Conservation (phyloP, 805 yeast species). For the Grigorovia yakushimaensis region DNA sequence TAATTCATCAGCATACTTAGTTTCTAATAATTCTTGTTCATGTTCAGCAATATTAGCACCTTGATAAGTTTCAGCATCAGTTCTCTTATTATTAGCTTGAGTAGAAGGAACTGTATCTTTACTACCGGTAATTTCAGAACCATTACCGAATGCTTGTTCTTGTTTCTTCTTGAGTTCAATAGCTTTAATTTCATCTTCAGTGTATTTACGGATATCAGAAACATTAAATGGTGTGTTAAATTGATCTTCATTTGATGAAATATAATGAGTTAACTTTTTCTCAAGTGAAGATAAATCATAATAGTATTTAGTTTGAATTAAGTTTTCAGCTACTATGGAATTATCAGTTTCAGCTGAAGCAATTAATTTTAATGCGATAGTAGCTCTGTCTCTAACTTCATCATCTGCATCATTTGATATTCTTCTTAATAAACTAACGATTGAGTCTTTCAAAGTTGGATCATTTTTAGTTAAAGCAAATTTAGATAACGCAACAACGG, state of each 20-base stretch:
- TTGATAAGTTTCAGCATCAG: conserved; percentile 15
- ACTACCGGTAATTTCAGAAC: conserved; percentile 20
- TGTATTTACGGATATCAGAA: conserved; percentile 49
- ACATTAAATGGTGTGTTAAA: conserved; percentile 59
- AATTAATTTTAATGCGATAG: conserved; percentile 67
- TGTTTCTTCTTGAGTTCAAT: conserved; percentile 48
- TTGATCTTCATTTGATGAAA: conserved; percentile 32
- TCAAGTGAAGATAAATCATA: conserved; percentile 75
- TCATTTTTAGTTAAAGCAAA: conserved; percentile 73
- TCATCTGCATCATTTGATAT: conserved; percentile 86
- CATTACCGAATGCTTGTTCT: conserved; percentile 20
- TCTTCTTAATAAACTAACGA: conserved; percentile 66
- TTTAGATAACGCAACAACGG: conserved; percentile 84
- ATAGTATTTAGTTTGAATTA: conserved; percentile 56
- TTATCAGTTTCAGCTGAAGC: conserved; percentile 31
- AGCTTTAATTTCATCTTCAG: conserved; percentile 62
- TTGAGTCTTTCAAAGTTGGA: conserved; percentile 53
- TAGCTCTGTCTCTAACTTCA: conserved; percentile 97
- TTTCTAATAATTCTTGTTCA: conserved; percentile 37
- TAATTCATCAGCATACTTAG: conserved; percentile 62
- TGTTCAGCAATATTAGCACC: conserved; percentile 25
- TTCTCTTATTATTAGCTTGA: conserved; percentile 14
- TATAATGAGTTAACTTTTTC: conserved; percentile 61
- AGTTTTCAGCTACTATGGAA: conserved; percentile 31
- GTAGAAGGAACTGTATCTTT: conserved; percentile 11